Evolutionary conservation across 441 rosid genomes (phyloP).

Genomic region (Euphorbia corollata): DNA sequence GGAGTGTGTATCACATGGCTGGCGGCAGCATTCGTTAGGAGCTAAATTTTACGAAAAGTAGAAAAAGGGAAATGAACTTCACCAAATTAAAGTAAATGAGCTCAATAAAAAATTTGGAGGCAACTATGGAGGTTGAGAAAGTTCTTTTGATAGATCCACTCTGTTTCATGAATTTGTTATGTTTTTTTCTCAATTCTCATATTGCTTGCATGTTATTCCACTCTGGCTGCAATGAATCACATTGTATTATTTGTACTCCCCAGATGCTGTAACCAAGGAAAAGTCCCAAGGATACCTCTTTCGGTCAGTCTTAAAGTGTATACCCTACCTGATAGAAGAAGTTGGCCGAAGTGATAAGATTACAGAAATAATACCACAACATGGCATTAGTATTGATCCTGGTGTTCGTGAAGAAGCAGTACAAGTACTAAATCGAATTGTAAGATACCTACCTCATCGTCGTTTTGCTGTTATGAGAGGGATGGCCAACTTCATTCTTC

Average conservation of each 20-base stretch:
- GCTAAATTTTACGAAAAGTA: not conserved
- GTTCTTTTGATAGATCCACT: not conserved
- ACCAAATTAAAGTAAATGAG: not conserved
- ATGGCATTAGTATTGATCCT: constrained; percentile 97
- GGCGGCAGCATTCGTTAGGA: not conserved
- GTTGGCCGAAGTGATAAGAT: constrained; percentile 98
- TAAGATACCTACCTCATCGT: constrained; percentile 85
- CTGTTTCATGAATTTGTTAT: constrained; percentile 9
- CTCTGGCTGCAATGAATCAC: constrained; percentile 17
- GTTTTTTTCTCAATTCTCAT: not conserved
- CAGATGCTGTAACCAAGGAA: constrained; percentile 97
- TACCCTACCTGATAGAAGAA: constrained; percentile 93
- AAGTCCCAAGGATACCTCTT: constrained; percentile 96
- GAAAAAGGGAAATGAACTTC: not conserved
- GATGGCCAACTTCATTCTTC: constrained; percentile 90
- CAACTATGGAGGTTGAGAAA: not conserved
- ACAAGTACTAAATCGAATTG: constrained; percentile 89
- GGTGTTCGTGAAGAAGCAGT: constrained; percentile 99
- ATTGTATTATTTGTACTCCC: constrained; percentile 22
- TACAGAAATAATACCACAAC: constrained; percentile 97
- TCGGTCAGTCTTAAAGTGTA: constrained; percentile 91
- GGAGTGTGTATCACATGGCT: not conserved
- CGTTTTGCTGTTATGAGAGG: constrained; percentile 98
- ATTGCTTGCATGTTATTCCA: constrained; percentile 10
- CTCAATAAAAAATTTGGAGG: not conserved